A percentile compares a stretch with the other conserved stretches of the same genome.
Evolutionary conservation across 345 rosid genomes (phyloP).

Genomic region (Populus deltoides): DNA sequence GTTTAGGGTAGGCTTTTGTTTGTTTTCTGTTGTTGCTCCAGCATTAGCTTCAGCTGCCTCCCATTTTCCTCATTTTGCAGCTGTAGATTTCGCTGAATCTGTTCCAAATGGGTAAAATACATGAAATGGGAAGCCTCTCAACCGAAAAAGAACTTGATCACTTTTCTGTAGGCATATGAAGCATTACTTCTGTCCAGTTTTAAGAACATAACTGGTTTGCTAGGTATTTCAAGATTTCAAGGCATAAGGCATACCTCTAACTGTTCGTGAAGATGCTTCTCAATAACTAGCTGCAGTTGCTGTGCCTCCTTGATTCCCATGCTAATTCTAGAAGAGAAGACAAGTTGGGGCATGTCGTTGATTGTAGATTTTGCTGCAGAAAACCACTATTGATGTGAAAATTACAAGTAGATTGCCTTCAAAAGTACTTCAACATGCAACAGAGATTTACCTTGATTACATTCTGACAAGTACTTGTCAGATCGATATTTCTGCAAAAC

Average conservation of each 20-base stretch:
- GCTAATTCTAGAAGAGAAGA: constrained; percentile 36
- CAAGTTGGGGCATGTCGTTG: constrained; percentile 35
- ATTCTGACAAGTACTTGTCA: not conserved
- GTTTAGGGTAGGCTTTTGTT: not conserved
- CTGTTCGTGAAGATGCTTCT: constrained; percentile 78
- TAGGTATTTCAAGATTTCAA: not conserved
- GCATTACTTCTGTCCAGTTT: not conserved
- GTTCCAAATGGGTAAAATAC: not conserved
- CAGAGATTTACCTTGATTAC: not conserved
- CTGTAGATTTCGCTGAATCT: constrained; percentile 26
- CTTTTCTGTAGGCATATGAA: not conserved
- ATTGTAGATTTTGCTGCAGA: constrained; percentile 46
- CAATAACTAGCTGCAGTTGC: constrained; percentile 67
- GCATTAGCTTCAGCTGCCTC: constrained; percentile 17
- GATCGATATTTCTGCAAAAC: constrained; percentile 13
- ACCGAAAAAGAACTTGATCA: not conserved
- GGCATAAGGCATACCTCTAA: constrained; percentile 48
- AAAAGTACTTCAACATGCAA: not conserved
- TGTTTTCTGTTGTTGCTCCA: constrained; percentile 15
- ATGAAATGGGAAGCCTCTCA: not conserved
- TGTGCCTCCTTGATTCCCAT: constrained; percentile 66
- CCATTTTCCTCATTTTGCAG: constrained; percentile 19
- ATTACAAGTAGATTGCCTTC: not conserved
- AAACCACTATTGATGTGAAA: not conserved
- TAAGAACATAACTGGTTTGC: too few relatives aligned